Percentiles rank a stretch among this genome's conserved stretches.
Conservation (phyloP, 1,139 yeast genomes). For the Waltiozyma sp. region DNA sequence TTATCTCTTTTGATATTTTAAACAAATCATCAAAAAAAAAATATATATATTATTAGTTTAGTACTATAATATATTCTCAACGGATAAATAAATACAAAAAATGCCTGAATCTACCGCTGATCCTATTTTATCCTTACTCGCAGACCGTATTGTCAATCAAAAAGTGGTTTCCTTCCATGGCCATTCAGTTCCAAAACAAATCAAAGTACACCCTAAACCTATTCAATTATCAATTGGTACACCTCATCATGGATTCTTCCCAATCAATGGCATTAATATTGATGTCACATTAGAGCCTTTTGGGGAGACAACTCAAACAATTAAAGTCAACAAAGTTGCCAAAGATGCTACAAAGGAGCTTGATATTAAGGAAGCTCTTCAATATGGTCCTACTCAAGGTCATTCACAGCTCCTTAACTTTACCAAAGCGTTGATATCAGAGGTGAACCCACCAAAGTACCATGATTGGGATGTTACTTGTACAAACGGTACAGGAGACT, state of each 20-base stretch:
- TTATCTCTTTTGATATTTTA: too few relatives aligned
- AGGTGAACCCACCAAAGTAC: conserved; percentile 37
- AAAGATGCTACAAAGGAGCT: conserved; percentile 18
- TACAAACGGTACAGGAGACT: conserved; percentile 55
- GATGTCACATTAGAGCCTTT: conserved; percentile 31
- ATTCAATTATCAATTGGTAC: conserved; percentile 42
- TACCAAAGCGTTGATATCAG: conserved; percentile 28
- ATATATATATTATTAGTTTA: background rate
- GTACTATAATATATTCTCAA: too few relatives aligned
- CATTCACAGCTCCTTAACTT: conserved; percentile 30
- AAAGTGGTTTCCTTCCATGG: conserved; percentile 10
- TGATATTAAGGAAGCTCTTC: conserved; percentile 37
- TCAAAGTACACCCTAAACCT: conserved; percentile 31
- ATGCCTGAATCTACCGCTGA: conserved; percentile 1
- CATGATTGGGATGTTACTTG: conserved; percentile 41
- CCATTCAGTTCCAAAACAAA: conserved; percentile 28
- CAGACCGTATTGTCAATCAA: conserved; percentile 11
- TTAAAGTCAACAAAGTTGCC: conserved; percentile 7
- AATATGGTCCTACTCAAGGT: conserved; percentile 36
- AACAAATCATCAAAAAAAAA: background rate
- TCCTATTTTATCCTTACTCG: conserved; percentile 2
- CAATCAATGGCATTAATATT: conserved; percentile 36
- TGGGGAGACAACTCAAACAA: conserved; percentile 1
- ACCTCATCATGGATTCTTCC: conserved; percentile 49
- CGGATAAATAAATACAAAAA: background rate